These are phyloP conservation scores for Stachybotrys echinatus DNA, from an alignment of 2,329 filamentous ascomycete species.

Conservation along the genomic window DNA sequence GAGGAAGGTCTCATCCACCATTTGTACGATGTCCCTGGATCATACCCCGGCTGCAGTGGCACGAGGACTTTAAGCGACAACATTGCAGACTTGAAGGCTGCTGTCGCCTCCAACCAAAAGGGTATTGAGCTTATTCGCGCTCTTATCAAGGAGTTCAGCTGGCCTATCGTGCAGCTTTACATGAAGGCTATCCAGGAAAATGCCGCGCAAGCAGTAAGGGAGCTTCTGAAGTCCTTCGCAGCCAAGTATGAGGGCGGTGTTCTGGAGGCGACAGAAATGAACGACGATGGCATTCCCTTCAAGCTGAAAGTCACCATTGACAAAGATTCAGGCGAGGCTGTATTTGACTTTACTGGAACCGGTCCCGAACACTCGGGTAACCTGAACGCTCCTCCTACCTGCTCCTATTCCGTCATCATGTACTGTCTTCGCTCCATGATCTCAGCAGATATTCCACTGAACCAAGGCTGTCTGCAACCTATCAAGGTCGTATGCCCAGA, in stretches of 20 bases:
- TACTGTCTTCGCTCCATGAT: conserved; percentile 27
- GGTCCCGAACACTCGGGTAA: conserved; percentile 23
- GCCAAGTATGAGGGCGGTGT: conserved; percentile 63
- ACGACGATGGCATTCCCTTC: conserved; percentile 82
- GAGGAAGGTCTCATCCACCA: conserved; percentile 52
- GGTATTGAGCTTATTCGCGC: conserved; percentile 72
- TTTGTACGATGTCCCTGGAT: conserved; percentile 36
- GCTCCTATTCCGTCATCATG: conserved; percentile 24
- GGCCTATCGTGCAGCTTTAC: conserved; percentile 74
- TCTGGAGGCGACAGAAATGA: conserved; percentile 72
- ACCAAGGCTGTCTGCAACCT: conserved; percentile 43
- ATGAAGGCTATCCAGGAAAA: conserved; percentile 81
- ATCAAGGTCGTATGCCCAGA: conserved; percentile 19
- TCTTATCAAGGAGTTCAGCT: conserved; percentile 72
- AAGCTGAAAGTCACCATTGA: conserved; percentile 71
- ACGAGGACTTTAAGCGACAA: conserved; percentile 71
- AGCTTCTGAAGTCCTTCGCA: conserved; percentile 67
- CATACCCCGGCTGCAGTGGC: conserved; percentile 42
- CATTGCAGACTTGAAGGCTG: conserved; percentile 79
- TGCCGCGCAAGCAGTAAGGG: conserved; percentile 69
- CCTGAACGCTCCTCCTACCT: conserved; percentile 19
- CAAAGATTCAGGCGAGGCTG: conserved; percentile 64
- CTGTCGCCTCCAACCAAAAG: conserved; percentile 80
- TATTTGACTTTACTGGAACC: conserved; percentile 46
- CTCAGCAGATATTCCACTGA: conserved; percentile 25